Percentiles rank a stretch among this genome's conserved stretches.
Evolutionary conservation across 371 early-diverging fungal species (phyloP).

Genomic region (Massospora cicadina): DNA sequence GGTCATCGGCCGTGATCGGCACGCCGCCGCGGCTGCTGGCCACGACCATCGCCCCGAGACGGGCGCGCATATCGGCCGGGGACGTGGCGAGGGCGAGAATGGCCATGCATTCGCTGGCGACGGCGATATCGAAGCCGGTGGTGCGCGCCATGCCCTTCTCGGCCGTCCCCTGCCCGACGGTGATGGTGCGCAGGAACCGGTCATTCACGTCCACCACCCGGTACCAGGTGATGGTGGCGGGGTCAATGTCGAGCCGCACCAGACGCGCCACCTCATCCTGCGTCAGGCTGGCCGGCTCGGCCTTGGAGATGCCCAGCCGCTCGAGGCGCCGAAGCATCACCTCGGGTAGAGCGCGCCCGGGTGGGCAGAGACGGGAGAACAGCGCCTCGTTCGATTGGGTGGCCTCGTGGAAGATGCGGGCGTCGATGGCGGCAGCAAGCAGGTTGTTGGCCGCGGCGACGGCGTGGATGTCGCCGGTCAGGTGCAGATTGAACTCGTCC

Average conservation of each 20-base stretch:
- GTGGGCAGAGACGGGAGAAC: constrained; percentile 75
- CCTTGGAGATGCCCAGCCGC: constrained; percentile 66
- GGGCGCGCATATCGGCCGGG: constrained; percentile 75
- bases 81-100: constrained; percentile 80
- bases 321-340: constrained; percentile 11
- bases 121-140: constrained; percentile 92
- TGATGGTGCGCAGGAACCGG: constrained; percentile 78
- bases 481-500: constrained; percentile 94
- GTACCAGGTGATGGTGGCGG: constrained; percentile 83
- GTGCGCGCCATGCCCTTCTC: constrained; percentile 70
- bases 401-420: constrained; percentile 90
- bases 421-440: constrained; percentile 90
- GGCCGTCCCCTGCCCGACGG: constrained; percentile 67
- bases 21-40: constrained; percentile 61
- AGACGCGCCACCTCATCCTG: constrained; percentile 57
- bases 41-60: constrained; percentile 80
- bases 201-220: constrained; percentile 91
- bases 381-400: constrained; percentile 72
- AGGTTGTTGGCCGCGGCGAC: constrained; percentile 93
- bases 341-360: constrained; percentile 20
- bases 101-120: constrained; percentile 96
- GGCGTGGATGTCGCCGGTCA: constrained; percentile 96
- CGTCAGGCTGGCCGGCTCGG: constrained; percentile 55
- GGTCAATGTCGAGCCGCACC: constrained; percentile 84
- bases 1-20: constrained; percentile 86